These are phyloP conservation scores for Dianthus caryophyllus DNA, from an alignment of 148 eudicot species.

Conservation along the genomic window DNA sequence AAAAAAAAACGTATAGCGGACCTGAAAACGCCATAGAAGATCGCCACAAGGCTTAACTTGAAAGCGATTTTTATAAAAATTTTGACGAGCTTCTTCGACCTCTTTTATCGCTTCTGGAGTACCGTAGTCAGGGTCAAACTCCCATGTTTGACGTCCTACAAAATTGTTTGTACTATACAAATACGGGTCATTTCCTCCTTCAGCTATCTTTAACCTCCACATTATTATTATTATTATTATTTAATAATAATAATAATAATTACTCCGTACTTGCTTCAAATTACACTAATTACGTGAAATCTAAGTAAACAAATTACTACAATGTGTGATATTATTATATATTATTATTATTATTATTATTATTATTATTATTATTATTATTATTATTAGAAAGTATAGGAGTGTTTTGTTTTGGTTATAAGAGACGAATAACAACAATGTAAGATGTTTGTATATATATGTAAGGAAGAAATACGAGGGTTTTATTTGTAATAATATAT, in stretches of 20 bases:
- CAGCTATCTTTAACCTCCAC: slow-evolving; percentile 45
- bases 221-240: slow-evolving; percentile 12
- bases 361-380: too few relatives aligned
- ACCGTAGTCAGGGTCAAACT: slow-evolving; percentile 39
- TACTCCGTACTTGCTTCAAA: too few relatives aligned
- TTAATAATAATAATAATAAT: too few relatives aligned
- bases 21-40: slow-evolving; percentile 44
- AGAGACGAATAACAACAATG: too few relatives aligned
- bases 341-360: too few relatives aligned
- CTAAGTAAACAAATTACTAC: too few relatives aligned
- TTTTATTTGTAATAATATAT: too few relatives aligned
- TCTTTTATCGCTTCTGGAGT: slow-evolving; percentile 31
- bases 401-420: too few relatives aligned
- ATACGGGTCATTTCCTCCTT: slow-evolving; percentile 28
- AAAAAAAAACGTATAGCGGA: not conserved
- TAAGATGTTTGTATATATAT: not conserved
- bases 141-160: slow-evolving; percentile 46
- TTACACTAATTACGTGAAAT: too few relatives aligned
- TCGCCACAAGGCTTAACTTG: slow-evolving; percentile 31
- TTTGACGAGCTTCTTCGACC: slow-evolving; percentile 32
- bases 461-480: not conserved
- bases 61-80: slow-evolving; percentile 27
- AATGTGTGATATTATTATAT: too few relatives aligned
- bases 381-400: too few relatives aligned
- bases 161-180: slow-evolving; percentile 32